These are phyloP conservation scores for Paratinospora sagittata DNA, from an alignment of 164 flowering plant genomes.

Conservation along the genomic window DNA sequence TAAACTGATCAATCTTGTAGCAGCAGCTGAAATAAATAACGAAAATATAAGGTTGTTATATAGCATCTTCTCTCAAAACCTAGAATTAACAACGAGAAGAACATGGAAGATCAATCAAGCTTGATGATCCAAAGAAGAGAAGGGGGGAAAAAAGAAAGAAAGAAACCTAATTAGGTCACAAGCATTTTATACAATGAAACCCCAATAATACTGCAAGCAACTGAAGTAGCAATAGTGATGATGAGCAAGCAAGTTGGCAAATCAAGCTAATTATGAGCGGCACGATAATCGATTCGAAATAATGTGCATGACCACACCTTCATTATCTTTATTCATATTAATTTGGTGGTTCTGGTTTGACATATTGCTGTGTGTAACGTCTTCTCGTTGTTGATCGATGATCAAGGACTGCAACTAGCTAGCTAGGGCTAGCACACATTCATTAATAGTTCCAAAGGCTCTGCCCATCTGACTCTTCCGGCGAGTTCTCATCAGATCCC, in stretches of 20 bases:
- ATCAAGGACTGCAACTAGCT: not conserved
- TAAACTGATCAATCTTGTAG: not conserved
- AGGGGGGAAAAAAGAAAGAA: not conserved
- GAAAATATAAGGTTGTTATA: too few relatives aligned
- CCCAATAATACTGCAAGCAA: too few relatives aligned
- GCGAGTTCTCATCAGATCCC: conserved; percentile 25
- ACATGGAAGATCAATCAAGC: too few relatives aligned
- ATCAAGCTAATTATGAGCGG: not conserved
- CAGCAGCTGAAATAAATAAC: too few relatives aligned
- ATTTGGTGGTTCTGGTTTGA: not conserved
- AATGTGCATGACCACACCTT: not conserved
- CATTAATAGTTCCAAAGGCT: conserved; percentile 39
- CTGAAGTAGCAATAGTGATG: not conserved
- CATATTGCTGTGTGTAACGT: not conserved
- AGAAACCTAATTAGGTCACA: not conserved
- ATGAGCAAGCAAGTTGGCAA: not conserved
- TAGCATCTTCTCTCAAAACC: conserved; percentile 4
- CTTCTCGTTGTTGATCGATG: not conserved
- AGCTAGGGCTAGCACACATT: too few relatives aligned
- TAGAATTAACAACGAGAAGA: not conserved
- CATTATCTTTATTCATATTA: not conserved
- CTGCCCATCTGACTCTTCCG: conserved; percentile 26
- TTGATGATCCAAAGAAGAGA: too few relatives aligned
- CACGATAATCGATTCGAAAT: not conserved
- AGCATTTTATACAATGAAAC: not conserved